A percentile compares a stretch with the other conserved stretches of the same genome.
Evolutionary conservation across 441 rosid species (phyloP).

Genomic region (Dalechampia spathulata): DNA sequence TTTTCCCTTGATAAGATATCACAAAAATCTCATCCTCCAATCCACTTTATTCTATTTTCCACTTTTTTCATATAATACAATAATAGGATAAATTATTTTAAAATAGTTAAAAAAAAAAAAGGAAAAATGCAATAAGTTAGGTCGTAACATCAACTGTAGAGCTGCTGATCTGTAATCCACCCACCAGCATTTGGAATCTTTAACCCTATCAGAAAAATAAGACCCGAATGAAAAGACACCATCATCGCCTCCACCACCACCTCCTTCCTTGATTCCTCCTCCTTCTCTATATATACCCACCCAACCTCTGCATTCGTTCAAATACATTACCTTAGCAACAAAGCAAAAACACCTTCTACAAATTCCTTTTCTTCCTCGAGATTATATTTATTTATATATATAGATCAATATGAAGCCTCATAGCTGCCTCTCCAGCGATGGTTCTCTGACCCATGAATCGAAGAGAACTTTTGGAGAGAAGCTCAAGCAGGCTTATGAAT

Average conservation of each 20-base stretch:
- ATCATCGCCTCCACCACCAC: neutral
- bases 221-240: neutral
- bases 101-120: too few species aligned
- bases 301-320: neutral
- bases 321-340: constrained; percentile 14
- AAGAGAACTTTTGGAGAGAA: constrained; percentile 33
- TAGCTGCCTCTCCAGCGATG: constrained; percentile 22
- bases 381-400: too few species aligned
- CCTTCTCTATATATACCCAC: constrained; percentile 18
- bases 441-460: constrained; percentile 21
- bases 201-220: neutral
- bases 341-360: neutral
- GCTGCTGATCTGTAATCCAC: constrained; percentile 25
- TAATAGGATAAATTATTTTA: too few species aligned
- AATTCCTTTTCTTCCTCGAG: too few species aligned
- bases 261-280: neutral
- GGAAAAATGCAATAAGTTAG: neutral
- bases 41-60: neutral
- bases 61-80: too few species aligned
- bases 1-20: too few species aligned
- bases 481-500: constrained; percentile 29
- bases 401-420: constrained; percentile 34
- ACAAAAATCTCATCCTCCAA: neutral
- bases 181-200: constrained; percentile 4
- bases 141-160: neutral